Evolutionary conservation across 345 rosid genomes (phyloP), one percentile per base, ranked within the genome.

Genomic region (Moricandia arvensis): DNA sequence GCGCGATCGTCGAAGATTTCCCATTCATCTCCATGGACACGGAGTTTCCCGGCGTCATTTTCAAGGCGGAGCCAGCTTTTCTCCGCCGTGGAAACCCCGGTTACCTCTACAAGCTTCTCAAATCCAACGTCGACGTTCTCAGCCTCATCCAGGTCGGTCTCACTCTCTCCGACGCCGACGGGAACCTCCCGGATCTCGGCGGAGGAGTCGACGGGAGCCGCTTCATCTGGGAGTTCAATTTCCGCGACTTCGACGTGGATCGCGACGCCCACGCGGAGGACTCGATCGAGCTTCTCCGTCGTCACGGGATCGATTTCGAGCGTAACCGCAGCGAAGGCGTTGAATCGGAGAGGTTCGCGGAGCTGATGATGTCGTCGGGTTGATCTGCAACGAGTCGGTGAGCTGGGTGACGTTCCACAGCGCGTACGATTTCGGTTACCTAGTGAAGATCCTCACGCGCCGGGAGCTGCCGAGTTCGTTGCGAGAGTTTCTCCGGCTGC

Each of bases 351-450:
- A 81, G 75, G 63, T 94, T 94, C 77, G 97, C 97, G 1, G 93
- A 92, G 85, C 73, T 91, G 77, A 75, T 92, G 86, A 92, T 94
- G 93, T 86, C 97, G 0, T 90, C 97, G 1, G 98, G 98, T 0
- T 94, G 72, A 85, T 94, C 41, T 85, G 95, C 55, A 92, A 89
- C 68, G 91, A 84, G 8, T 68, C 88, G 0, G 97, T 94, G 73
- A 91, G 90, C 70, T 94, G 97, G 98, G 96, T 94, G 11, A 87
- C 96, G 13, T 94, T 94, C 65, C 98, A 94, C 84, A 86, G 97
- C 88, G 92, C 97, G 61, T 90, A 94, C 37, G 98, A 94, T 77
- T 94, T 92, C 62, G 97, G 98, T 58, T 94, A 94, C 80, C 58
- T 94, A 4, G 84, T 94, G 47, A 94, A 94, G 80, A 83, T 86